phyloP scores from a whole-genome alignment of 176 grass and related monocot species.

The Lolium rigidum region DNA sequence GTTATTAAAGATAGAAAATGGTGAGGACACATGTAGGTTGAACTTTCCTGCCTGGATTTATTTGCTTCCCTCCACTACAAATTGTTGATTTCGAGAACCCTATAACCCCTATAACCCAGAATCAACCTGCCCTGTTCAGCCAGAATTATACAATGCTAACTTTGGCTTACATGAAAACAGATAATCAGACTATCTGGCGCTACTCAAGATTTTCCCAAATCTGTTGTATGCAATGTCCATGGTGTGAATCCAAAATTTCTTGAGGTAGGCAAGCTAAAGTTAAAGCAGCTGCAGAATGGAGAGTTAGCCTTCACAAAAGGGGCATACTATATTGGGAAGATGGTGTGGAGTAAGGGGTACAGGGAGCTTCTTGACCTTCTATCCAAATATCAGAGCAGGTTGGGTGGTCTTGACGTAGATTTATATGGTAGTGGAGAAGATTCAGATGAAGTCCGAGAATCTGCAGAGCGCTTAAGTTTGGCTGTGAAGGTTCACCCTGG shows the following conservation, averaged over 20 bases:
- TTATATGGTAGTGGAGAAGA: conserved; percentile 95
- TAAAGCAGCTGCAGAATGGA: conserved; percentile 69
- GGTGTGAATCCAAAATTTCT: conserved; percentile 98
- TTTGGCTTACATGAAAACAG: conserved; percentile 42
- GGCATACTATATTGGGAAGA: conserved; percentile 96
- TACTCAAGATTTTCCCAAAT: conserved; percentile 87
- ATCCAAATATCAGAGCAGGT: conserved; percentile 74
- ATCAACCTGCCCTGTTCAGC: conserved; percentile 22
- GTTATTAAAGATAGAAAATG: not conserved
- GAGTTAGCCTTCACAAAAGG: conserved; percentile 77
- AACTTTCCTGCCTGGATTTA: conserved; percentile 17
- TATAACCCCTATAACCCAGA: not conserved
- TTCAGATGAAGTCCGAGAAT: conserved; percentile 65
- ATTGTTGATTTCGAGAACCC: conserved; percentile 26
- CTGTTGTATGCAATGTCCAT: conserved; percentile 92
- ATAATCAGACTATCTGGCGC: conserved; percentile 92
- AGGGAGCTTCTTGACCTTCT: conserved; percentile 84
- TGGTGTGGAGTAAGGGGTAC: conserved; percentile 98
- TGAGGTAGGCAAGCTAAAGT: conserved; percentile 81
- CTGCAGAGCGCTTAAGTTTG: conserved; percentile 71
- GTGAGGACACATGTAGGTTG: not conserved
- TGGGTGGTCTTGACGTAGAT: conserved; percentile 78
- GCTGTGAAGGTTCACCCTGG: conserved; percentile 77
- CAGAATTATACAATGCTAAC: not conserved
- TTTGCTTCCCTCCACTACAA: not conserved